Evolutionary conservation across 2,329 filamentous ascomycete species (phyloP).

Genomic region (Claviceps fusiformis): DNA sequence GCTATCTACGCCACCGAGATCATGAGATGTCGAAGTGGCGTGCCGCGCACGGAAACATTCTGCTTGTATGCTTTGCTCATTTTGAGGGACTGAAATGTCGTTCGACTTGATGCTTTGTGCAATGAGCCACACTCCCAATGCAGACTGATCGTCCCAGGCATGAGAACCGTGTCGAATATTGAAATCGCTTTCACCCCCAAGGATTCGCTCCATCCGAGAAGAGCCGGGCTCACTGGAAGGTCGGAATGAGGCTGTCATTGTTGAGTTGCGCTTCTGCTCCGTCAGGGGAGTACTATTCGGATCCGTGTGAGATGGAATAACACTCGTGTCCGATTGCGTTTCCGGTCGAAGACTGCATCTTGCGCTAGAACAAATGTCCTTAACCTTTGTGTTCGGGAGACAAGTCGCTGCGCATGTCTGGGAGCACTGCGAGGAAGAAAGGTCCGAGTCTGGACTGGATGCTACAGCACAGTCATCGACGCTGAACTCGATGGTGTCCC

Average conservation of each 20-base stretch:
- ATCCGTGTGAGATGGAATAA: neutral
- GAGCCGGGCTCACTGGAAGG: constrained; percentile 4
- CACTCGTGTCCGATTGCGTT: neutral
- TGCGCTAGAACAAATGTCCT: neutral
- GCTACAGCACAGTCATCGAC: constrained; percentile 7
- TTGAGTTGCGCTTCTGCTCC: neutral
- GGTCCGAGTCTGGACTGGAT: neutral
- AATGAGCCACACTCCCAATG: constrained; percentile 24
- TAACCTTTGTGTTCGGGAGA: neutral
- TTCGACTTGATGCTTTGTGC: constrained; percentile 18
- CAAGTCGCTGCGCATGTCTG: neutral
- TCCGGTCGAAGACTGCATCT: neutral
- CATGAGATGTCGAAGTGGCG: neutral
- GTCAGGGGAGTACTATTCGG: neutral
- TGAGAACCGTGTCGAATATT: constrained; percentile 17
- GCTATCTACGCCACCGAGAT: constrained; percentile 5
- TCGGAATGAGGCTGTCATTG: neutral
- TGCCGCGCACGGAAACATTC: neutral
- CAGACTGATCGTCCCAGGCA: constrained; percentile 20
- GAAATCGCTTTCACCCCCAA: constrained; percentile 15
- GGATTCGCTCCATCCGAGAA: constrained; percentile 7
- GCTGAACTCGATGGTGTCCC: constrained; percentile 36
- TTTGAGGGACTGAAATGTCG: constrained; percentile 12
- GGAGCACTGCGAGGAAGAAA: neutral
- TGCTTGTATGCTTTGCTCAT: constrained; percentile 7